Evolutionary conservation across 2,329 filamentous ascomycete species (phyloP).

Genomic region (Colletotrichum siamense): DNA sequence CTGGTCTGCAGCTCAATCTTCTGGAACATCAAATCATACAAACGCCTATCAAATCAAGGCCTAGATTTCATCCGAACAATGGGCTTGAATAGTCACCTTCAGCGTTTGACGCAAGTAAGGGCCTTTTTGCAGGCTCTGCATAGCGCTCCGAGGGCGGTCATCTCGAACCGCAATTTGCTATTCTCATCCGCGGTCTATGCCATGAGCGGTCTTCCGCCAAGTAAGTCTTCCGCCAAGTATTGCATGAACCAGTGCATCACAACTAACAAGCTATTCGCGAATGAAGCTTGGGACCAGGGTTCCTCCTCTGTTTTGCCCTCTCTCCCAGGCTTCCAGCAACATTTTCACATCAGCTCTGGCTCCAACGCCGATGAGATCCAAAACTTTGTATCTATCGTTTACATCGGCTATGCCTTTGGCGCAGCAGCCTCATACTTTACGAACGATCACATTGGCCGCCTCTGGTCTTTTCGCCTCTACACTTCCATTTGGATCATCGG

Average conservation of each 20-base stretch:
- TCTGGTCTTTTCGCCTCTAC: neutral
- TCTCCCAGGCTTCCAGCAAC: conserved; percentile 37
- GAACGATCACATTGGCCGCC: neutral
- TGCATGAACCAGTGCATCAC: neutral
- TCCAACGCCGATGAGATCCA: conserved; percentile 31
- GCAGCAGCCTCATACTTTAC: neutral
- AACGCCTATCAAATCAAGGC: neutral
- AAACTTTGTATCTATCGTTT: conserved; percentile 40
- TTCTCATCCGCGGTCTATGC: neutral
- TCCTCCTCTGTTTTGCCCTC: conserved; percentile 32
- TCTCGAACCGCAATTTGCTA: neutral
- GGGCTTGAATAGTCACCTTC: neutral
- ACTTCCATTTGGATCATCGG: neutral
- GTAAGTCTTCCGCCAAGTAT: neutral
- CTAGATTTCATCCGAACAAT: neutral
- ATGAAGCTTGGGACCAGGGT: neutral
- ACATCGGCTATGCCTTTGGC: conserved; percentile 25
- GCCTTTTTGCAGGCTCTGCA: neutral
- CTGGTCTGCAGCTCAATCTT: no score
- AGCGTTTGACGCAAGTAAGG: neutral
- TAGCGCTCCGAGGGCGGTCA: neutral
- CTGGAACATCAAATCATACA: neutral
- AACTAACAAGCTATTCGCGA: neutral
- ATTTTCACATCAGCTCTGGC: conserved; percentile 36
- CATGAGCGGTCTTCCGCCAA: neutral